Evolutionary conservation across 441 rosid species (phyloP), one percentile per base, ranked within the genome.

Genomic region (Kokia cookei): DNA sequence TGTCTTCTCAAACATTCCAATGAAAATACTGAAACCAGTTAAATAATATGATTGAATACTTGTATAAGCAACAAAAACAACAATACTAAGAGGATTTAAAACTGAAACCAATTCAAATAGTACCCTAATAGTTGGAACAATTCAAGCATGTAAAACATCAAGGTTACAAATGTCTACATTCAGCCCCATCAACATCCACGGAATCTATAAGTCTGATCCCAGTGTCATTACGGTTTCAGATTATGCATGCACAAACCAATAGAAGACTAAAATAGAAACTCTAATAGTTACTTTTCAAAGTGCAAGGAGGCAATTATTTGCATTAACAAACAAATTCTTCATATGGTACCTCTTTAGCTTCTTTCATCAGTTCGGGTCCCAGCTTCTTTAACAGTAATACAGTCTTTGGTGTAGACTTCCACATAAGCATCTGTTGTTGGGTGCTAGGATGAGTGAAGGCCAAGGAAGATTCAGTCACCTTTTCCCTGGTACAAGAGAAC

Each of bases 391-490:
- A 81, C 80, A 96, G 80, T 65, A 96, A 82, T 26, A 87, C 97
- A 57, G 99, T 96, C 84, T 86, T 96, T 43, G 99, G 99, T 14
- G 88, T 87, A 71, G 98, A 78, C 83, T 96, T 96, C 99, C 99
- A 96, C 89, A 96, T 89, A 76, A 96, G 98, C 99, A 96, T 96
- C 88, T 93, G 98, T 75, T 96, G 99, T 84, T 93, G 99, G 61
- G 99, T 96, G 79, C 97, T 96, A 43, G 99, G 99, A 83, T 96
- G 99, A 73, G 97, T 88, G 82, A 96, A 96, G 65, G 99, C 98
- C 88, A 93, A 81, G 65, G 97, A 93, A 54, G 97, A 88, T 82
- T 93, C 99, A 45, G 99, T 96, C 47, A 96, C 99, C 79, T 92
- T 93, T 83, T 96, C 99, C 80, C 98, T 86, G 37, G 87, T 80